Evolutionary conservation across 345 rosid genomes (phyloP).

Genomic region (Aurinia saxatilis): DNA sequence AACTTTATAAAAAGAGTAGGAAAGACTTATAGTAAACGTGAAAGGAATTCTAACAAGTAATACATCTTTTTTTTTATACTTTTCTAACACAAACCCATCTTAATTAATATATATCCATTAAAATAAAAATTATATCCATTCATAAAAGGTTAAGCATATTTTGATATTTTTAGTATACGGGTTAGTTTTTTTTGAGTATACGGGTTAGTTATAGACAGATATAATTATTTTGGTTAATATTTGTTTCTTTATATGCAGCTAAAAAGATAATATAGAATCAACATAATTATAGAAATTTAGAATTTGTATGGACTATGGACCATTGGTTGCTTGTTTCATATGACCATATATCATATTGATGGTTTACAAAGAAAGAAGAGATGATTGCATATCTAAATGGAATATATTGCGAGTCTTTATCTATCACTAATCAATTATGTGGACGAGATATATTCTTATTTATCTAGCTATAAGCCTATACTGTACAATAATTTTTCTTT

Average conservation of each 20-base stretch:
- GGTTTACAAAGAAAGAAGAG: conserved; percentile 10
- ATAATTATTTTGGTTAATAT: no score
- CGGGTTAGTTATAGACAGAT: not conserved
- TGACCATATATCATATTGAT: conserved; percentile 16
- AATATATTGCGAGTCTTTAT: conserved; percentile 5
- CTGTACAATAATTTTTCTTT: not conserved
- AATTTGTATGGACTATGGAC: not conserved
- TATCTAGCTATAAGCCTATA: not conserved
- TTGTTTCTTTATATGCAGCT: not conserved
- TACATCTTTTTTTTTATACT: conserved; percentile 15
- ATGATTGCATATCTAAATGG: conserved; percentile 16
- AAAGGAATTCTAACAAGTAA: conserved; percentile 22
- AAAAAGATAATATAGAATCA: not conserved
- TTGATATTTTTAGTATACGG: no score
- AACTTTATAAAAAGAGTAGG: conserved; percentile 1
- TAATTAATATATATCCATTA: not conserved
- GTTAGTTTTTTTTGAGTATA: not conserved
- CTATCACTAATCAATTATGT: conserved; percentile 13
- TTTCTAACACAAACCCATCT: not conserved
- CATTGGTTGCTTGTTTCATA: conserved; percentile 11
- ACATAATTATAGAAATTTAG: not conserved
- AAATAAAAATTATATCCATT: not conserved
- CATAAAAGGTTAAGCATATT: not conserved
- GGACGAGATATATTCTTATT: conserved; percentile 17
- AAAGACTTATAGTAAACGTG: conserved; percentile 23